These are phyloP conservation scores for Phytopythium delawarense DNA, from an alignment of 352 stramenopile genomes.

Conservation along the genomic window DNA sequence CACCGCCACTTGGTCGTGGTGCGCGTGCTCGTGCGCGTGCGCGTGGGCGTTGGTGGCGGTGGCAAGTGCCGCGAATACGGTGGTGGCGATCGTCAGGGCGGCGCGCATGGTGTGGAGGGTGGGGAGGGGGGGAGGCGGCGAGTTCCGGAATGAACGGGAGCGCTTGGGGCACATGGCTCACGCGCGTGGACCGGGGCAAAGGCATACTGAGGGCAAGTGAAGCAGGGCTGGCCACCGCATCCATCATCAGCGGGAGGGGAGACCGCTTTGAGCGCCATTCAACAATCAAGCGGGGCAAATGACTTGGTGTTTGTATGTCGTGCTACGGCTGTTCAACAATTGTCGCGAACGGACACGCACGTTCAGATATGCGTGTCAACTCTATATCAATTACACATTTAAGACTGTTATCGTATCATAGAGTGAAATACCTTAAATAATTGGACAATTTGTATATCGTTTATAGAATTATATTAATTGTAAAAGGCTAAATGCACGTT, in stretches of 20 bases:
- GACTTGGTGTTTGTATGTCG: background rate
- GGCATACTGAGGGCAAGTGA: background rate
- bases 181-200: background rate
- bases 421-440: background rate
- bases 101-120: background rate
- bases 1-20: slow-evolving; percentile 1
- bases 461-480: too few relatives aligned
- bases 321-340: background rate
- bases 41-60: background rate
- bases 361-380: background rate
- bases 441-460: background rate
- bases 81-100: background rate
- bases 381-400: too few relatives aligned
- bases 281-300: background rate
- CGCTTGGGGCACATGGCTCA: background rate
- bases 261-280: background rate
- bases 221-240: background rate
- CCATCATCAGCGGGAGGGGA: background rate
- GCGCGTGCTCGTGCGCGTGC: slow-evolving; percentile 4
- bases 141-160: background rate
- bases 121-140: background rate
- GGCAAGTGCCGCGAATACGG: background rate
- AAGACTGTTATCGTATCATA: too few relatives aligned
- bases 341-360: background rate
- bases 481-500: too few relatives aligned